Percentiles rank a stretch among this genome's conserved stretches.
These are phyloP conservation scores for Akanthomyces uredinophilus DNA, from an alignment of 2,329 filamentous ascomycete genomes.

Conservation along the genomic window DNA sequence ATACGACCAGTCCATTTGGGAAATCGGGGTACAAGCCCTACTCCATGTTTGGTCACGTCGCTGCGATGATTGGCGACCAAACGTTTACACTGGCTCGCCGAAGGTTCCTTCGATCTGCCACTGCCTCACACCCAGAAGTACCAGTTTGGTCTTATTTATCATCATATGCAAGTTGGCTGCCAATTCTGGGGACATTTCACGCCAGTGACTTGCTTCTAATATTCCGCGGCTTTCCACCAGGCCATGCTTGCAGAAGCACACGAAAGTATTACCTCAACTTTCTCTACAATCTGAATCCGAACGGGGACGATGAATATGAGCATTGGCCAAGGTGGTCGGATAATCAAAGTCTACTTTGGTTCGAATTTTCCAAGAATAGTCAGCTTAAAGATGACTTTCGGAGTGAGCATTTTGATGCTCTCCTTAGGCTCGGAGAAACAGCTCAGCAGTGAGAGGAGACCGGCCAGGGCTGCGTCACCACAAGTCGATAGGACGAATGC, in stretches of 20 bases:
- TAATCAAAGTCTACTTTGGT: slow-evolving; percentile 46
- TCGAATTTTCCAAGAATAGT: slow-evolving; percentile 29
- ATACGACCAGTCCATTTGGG: slow-evolving; percentile 64
- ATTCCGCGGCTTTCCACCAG: slow-evolving; percentile 59
- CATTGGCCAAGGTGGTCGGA: slow-evolving; percentile 34
- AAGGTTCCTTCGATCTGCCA: slow-evolving; percentile 49
- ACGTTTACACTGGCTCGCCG: slow-evolving; percentile 70
- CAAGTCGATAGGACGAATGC: too few species aligned
- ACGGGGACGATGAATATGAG: slow-evolving; percentile 40
- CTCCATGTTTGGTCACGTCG: slow-evolving; percentile 71
- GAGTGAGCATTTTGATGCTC: slow-evolving; percentile 14
- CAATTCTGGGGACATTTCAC: slow-evolving; percentile 69
- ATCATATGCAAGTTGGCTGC: slow-evolving; percentile 65
- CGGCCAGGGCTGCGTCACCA: too few species aligned
- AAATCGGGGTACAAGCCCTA: slow-evolving; percentile 63
- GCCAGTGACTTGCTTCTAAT: slow-evolving; percentile 64
- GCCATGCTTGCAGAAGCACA: slow-evolving; percentile 55
- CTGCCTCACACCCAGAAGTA: slow-evolving; percentile 48
- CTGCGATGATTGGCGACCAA: slow-evolving; percentile 70
- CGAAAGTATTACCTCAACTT: slow-evolving; percentile 65
- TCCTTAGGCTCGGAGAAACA: not conserved
- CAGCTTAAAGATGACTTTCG: slow-evolving; percentile 36
- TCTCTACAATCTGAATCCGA: slow-evolving; percentile 65
- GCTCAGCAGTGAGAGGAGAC: too few species aligned
- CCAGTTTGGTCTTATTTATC: slow-evolving; percentile 71